Evolutionary conservation across 495 filamentous ascomycete genomes (phyloP).

Genomic region (Melanomma pulvis-pyrius): DNA sequence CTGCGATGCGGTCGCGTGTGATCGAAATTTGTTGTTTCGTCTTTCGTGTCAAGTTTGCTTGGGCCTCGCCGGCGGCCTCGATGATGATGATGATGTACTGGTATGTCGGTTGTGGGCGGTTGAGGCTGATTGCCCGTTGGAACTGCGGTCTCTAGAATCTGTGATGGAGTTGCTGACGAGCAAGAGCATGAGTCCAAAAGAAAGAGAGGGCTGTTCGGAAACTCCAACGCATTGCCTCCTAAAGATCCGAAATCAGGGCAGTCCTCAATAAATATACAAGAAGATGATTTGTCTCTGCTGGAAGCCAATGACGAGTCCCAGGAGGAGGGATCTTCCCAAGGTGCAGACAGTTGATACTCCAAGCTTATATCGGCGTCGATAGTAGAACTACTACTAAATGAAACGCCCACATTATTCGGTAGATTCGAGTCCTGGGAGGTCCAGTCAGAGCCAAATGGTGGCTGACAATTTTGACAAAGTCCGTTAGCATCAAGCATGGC

Average conservation of each 20-base stretch:
- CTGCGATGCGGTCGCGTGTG: no score
- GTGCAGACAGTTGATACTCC: background rate
- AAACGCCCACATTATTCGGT: background rate
- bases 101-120: no score
- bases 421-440: background rate
- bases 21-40: background rate
- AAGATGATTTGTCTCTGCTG: background rate
- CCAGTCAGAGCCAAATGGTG: background rate
- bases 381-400: background rate
- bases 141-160: no score
- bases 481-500: slow-evolving; percentile 9
- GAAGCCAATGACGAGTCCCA: background rate
- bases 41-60: no score
- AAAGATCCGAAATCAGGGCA: background rate
- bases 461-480: slow-evolving; percentile 14
- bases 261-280: background rate
- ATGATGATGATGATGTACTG: no score
- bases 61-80: no score
- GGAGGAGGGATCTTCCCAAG: background rate
- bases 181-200: background rate
- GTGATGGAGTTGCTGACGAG: no score
- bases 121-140: no score
- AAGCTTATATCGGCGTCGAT: background rate
- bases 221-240: background rate
- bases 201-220: background rate